A percentile compares a stretch with the other conserved stretches of the same genome.
Conservation (phyloP, 768 basidiomycete species). For the Tylopilus vinaceipallidus region DNA sequence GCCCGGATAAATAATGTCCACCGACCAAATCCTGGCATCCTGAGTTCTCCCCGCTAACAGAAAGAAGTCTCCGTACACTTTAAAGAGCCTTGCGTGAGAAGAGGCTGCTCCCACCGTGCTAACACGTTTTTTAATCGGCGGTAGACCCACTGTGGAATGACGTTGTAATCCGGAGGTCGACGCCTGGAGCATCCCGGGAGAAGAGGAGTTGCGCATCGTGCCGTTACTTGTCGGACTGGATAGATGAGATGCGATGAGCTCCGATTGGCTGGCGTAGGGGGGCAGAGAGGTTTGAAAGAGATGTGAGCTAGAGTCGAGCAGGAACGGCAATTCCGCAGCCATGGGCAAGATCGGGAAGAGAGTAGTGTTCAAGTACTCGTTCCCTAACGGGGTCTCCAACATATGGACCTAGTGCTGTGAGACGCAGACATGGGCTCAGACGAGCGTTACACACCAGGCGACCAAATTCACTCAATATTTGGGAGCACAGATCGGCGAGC, state of each 20-base stretch:
- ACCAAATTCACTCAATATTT: slow-evolving; percentile 83
- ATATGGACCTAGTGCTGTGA: slow-evolving; percentile 57
- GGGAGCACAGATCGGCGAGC: slow-evolving; percentile 85
- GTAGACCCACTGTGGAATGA: slow-evolving; percentile 48
- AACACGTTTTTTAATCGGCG: slow-evolving; percentile 54
- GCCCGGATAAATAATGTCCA: slow-evolving; percentile 6
- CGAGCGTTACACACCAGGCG: slow-evolving; percentile 59
- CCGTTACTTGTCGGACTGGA: slow-evolving; percentile 29
- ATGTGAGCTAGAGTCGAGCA: slow-evolving; percentile 47
- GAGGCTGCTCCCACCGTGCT: slow-evolving; percentile 66
- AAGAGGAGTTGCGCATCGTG: slow-evolving; percentile 53
- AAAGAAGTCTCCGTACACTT: slow-evolving; percentile 86
- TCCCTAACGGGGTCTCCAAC: slow-evolving; percentile 80
- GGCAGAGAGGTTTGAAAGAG: slow-evolving; percentile 44
- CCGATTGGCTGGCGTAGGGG: slow-evolving; percentile 55
- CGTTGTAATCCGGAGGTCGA: slow-evolving; percentile 37
- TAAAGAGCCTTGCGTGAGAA: slow-evolving; percentile 83
- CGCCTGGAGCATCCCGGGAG: slow-evolving; percentile 28
- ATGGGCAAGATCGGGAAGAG: slow-evolving; percentile 63
- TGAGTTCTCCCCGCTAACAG: slow-evolving; percentile 81
- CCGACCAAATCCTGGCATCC: slow-evolving; percentile 80
- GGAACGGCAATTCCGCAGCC: slow-evolving; percentile 56
- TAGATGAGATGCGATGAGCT: slow-evolving; percentile 35
- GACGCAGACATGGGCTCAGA: background rate
- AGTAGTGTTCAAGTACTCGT: slow-evolving; percentile 77